A percentile compares a stretch with the other conserved stretches of the same genome.
These are phyloP conservation scores for Durusdinium trenchii DNA, from an alignment of 73 alveolate species.

Conservation along the genomic window DNA sequence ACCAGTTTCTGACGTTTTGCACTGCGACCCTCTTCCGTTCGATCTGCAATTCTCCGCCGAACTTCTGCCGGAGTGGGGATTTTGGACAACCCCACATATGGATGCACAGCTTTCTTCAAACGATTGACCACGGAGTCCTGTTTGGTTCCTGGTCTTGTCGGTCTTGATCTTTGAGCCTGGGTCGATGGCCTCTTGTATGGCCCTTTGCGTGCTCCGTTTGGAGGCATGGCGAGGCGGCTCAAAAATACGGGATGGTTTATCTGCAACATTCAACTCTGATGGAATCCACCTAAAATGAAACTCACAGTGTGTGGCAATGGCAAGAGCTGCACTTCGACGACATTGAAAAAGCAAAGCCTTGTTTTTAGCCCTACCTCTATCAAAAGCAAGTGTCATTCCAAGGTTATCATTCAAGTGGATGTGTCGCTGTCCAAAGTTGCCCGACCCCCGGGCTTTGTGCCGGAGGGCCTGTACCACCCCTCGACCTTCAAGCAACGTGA, in stretches of 20 bases:
- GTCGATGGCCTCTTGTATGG: not conserved
- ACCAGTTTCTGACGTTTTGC: not conserved
- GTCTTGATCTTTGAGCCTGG: not conserved
- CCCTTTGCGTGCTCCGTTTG: too few relatives aligned
- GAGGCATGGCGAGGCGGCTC: not conserved
- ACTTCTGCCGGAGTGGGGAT: not conserved
- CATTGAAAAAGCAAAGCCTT: not conserved
- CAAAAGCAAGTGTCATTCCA: constrained; percentile 40
- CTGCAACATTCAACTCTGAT: not conserved
- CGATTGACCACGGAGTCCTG: too few relatives aligned
- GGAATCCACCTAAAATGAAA: not conserved
- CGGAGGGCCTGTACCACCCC: constrained; percentile 23
- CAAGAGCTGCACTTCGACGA: not conserved
- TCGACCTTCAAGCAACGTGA: constrained; percentile 56
- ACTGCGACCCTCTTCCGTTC: too few relatives aligned
- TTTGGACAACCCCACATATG: not conserved
- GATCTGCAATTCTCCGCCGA: not conserved
- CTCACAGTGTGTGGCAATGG: too few relatives aligned
- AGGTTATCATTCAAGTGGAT: constrained; percentile 51
- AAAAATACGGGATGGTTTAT: not conserved
- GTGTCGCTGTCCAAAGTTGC: not conserved
- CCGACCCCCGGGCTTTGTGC: not conserved
- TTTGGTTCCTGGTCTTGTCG: too few relatives aligned
- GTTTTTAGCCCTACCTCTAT: constrained; percentile 31
- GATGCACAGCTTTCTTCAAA: too few relatives aligned